phyloP scores from a whole-genome alignment of 805 yeast genomes.

The Candida argentea region DNA sequence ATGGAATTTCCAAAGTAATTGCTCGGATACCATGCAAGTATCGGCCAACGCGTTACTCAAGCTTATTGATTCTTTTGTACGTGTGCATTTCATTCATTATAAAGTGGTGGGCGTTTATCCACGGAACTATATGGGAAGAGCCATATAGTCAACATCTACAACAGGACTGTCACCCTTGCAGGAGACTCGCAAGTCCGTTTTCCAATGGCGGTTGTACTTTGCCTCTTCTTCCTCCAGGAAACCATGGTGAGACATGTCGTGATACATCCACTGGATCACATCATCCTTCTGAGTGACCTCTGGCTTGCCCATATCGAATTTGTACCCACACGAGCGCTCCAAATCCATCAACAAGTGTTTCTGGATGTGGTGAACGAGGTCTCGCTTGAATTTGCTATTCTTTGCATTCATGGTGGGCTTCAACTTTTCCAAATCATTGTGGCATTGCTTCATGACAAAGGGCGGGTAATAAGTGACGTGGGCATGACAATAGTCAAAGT shows the following conservation, averaged over 20 bases:
- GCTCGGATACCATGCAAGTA: too few relatives aligned
- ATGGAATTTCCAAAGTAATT: too few relatives aligned
- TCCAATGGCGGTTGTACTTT: conserved; percentile 46
- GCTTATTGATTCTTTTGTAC: too few relatives aligned
- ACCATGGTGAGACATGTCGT: conserved; percentile 50
- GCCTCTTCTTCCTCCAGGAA: conserved; percentile 36
- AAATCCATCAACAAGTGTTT: conserved; percentile 63
- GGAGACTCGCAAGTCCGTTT: conserved; percentile 50
- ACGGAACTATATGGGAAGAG: conserved; percentile 35
- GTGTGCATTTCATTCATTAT: too few relatives aligned
- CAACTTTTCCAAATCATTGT: conserved; percentile 59
- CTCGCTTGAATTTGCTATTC: conserved; percentile 61
- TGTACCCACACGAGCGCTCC: conserved; percentile 49
- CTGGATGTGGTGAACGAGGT: conserved; percentile 64
- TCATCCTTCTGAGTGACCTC: conserved; percentile 40
- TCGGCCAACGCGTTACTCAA: too few relatives aligned
- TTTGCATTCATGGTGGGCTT: conserved; percentile 65
- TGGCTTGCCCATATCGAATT: conserved; percentile 38
- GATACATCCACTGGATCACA: conserved; percentile 53
- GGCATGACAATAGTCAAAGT: conserved; percentile 59
- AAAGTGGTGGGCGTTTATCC: too few relatives aligned
- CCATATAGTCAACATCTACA: conserved; percentile 55
- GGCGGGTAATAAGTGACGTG: conserved; percentile 65
- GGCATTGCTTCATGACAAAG: conserved; percentile 55
- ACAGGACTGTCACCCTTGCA: conserved; percentile 59